Evolutionary conservation across 2,329 filamentous ascomycete genomes (phyloP).

Genomic region (Trichoderma simmonsii): DNA sequence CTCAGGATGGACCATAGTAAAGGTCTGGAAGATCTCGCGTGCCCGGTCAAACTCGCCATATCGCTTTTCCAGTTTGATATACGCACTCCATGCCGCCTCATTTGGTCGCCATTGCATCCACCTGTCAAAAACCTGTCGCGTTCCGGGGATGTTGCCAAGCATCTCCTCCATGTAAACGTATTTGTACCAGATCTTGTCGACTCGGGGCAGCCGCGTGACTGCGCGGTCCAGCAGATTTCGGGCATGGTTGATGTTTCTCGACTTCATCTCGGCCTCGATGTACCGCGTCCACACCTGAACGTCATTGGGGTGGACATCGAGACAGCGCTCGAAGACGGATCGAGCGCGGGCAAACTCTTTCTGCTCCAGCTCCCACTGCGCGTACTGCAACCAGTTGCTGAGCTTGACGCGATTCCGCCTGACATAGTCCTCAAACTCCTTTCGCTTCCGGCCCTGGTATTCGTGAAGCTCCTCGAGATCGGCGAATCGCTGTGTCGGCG

Average conservation of each 20-base stretch:
- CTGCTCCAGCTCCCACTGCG: constrained; percentile 95
- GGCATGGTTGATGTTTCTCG: constrained; percentile 91
- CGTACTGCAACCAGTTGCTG: constrained; percentile 99
- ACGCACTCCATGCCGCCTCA: constrained; percentile 90
- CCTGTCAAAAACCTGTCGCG: constrained; percentile 89
- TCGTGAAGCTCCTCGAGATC: constrained; percentile 98
- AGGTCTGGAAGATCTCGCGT: constrained; percentile 83
- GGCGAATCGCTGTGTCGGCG: constrained; percentile 89
- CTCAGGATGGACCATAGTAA: constrained; percentile 90
- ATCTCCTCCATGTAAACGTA: constrained; percentile 99
- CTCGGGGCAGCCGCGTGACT: constrained; percentile 83
- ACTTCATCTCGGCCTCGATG: constrained; percentile 93
- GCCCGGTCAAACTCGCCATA: constrained; percentile 90
- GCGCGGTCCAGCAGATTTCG: constrained; percentile 91
- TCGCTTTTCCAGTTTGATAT: constrained; percentile 95
- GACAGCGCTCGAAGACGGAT: constrained; percentile 88
- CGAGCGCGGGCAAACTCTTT: constrained; percentile 92
- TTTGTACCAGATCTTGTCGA: constrained; percentile 99
- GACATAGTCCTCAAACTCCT: constrained; percentile 98
- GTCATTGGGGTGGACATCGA: constrained; percentile 87
- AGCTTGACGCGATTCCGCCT: constrained; percentile 91
- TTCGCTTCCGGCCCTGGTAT: constrained; percentile 91
- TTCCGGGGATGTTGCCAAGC: constrained; percentile 87
- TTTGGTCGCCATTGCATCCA: constrained; percentile 99
- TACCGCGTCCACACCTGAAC: constrained; percentile 89